Base-by-base conservation (phyloP, 2,329 filamentous ascomycete species). In the Beauveria asiatica region DNA sequence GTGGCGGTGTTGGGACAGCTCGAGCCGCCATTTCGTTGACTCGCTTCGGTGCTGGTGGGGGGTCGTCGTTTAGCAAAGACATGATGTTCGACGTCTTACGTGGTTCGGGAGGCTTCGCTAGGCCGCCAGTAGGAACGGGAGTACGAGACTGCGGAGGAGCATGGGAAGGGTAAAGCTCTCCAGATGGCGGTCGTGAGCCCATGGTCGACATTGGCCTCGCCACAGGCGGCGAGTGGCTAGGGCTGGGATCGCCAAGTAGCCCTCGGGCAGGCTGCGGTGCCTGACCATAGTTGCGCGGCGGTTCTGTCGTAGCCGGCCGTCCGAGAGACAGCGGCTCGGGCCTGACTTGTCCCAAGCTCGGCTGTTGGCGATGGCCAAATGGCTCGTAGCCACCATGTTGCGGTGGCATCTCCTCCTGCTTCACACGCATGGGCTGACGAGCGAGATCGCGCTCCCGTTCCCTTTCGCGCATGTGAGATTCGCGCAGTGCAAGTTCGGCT, bases 11-110 rank as follows among this genome's bases (percentile, higher is more conserved):
- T 11, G 73, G 67, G 10, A 80, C 79, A 23, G 78, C 78, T n/a
- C 74, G 68, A 45, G 72, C 67, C 11, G 76, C 73, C 10, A 83
- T 74, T 58, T 83, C 81, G 45, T 63, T 72, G 33, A 83, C 72
- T 37, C 81, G 76, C 70, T 83, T 83, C n/a, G 77, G 77, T 7
- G 78, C 73, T 6, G 77, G 73, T 3, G 73, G 74, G 8, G 79
- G 77, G 57, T 86, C 84, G 63, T 86, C 82, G 64, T 85, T 85
- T 3, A 87, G 74, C 62, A 87, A 70, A 0, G 83, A 82, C 79
- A 86, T 84, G 62, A 87, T 78, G 63, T 75, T 86, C 16, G 83
- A 85, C 8, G 79, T 84, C 73, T 86, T 86, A n/a, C 80, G 77
- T 51, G 73, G 73, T 64, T 82, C 80, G 2, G 79, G 69, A 44